Evolutionary conservation across 1,284 basidiomycete species (phyloP).

Genomic region (Porogramme epimiltina): DNA sequence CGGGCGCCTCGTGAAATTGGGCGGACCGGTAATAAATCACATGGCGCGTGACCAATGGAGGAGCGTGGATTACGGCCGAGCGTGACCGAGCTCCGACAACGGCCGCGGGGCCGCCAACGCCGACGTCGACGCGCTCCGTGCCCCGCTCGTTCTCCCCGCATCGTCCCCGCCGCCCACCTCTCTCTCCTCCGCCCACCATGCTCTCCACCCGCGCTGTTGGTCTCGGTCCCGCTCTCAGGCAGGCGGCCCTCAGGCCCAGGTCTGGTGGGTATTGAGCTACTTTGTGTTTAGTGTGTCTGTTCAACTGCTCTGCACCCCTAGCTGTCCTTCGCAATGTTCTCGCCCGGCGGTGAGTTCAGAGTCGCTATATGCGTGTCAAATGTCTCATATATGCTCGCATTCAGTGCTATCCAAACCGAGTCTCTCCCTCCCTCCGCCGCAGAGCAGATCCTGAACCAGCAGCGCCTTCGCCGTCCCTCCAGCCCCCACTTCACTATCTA

Average conservation of each 20-base stretch:
- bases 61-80: slow-evolving; percentile 1
- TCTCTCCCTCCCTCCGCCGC: slow-evolving; percentile 62
- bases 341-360: slow-evolving; percentile 46
- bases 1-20: no score
- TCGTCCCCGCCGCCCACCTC: background rate
- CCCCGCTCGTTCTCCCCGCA: background rate
- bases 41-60: background rate
- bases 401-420: slow-evolving; percentile 58
- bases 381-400: background rate
- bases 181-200: slow-evolving; percentile 34
- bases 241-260: slow-evolving; percentile 48
- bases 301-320: slow-evolving; percentile 35
- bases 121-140: slow-evolving; percentile 6
- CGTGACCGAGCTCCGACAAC: background rate
- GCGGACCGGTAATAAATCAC: no score
- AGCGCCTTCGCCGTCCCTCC: slow-evolving; percentile 83
- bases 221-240: slow-evolving; percentile 54
- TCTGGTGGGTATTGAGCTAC: slow-evolving; percentile 39
- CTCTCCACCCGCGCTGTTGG: slow-evolving; percentile 54
- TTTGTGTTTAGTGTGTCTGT: background rate
- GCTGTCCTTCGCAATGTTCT: slow-evolving; percentile 39
- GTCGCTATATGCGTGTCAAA: background rate
- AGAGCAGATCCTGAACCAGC: slow-evolving; percentile 79
- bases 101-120: background rate
- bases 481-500: slow-evolving; percentile 97